A percentile compares a stretch with the other conserved stretches of the same genome.
Evolutionary conservation across 352 stramenopile genomes (phyloP).

Genomic region (Aphanomyces stellatus): DNA sequence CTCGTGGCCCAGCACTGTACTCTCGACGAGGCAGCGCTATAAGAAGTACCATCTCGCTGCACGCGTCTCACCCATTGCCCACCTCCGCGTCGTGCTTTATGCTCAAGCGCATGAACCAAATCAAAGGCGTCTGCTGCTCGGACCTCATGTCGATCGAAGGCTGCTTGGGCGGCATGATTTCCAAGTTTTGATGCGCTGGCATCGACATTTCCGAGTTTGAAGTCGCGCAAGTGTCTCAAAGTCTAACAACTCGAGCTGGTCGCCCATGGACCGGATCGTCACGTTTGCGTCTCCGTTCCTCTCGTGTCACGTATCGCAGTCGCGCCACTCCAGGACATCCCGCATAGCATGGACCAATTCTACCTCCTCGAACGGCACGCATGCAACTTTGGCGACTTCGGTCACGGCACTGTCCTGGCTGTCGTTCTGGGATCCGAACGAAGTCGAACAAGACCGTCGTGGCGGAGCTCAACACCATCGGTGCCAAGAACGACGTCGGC

Average conservation of each 20-base stretch:
- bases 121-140: slow-evolving; percentile 46
- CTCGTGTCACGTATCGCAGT: slow-evolving; percentile 34
- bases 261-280: slow-evolving; percentile 53
- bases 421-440: slow-evolving; percentile 29
- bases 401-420: too few species aligned
- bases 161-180: slow-evolving; percentile 43
- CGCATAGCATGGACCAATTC: slow-evolving; percentile 34
- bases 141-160: slow-evolving; percentile 47
- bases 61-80: slow-evolving; percentile 6
- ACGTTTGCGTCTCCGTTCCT: slow-evolving; percentile 45
- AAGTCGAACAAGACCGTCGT: slow-evolving; percentile 35
- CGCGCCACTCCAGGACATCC: slow-evolving; percentile 18
- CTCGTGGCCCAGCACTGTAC: slow-evolving; percentile 23
- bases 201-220: slow-evolving; percentile 42
- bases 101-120: slow-evolving; percentile 50
- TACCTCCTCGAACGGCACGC: slow-evolving; percentile 47
- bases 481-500: slow-evolving; percentile 58
- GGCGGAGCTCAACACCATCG: slow-evolving; percentile 44
- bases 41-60: slow-evolving; percentile 9
- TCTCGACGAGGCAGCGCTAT: slow-evolving; percentile 14
- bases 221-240: slow-evolving; percentile 5
- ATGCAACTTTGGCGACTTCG: too few species aligned
- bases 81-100: slow-evolving; percentile 33
- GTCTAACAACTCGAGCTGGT: slow-evolving; percentile 22
- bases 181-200: slow-evolving; percentile 49